Percentiles rank a stretch among this genome's conserved stretches.
Conservation (phyloP, 371 early-diverging fungal species). For the Saksenaea oblongispora region DNA sequence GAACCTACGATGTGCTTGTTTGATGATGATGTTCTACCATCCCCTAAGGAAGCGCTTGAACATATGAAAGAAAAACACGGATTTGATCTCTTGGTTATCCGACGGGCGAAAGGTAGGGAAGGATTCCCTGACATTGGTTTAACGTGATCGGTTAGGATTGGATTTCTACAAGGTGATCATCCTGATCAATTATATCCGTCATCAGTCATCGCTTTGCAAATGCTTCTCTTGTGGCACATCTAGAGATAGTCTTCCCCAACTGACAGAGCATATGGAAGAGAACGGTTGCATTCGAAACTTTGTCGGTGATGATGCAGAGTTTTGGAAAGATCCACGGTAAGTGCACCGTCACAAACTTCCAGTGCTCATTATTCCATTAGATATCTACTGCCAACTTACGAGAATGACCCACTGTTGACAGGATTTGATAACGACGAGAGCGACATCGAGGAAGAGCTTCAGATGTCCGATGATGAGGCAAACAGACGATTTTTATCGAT, state of each 20-base stretch:
- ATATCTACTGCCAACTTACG: constrained; percentile 79
- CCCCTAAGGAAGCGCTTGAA: constrained; percentile 65
- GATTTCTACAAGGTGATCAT: constrained; percentile 85
- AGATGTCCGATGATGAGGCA: constrained; percentile 32
- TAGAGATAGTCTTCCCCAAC: constrained; percentile 48
- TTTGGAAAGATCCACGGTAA: constrained; percentile 81
- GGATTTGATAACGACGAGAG: constrained; percentile 66
- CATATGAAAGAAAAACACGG: constrained; percentile 76
- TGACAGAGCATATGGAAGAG: constrained; percentile 58
- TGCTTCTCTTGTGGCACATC: constrained; percentile 74
- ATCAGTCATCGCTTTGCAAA: constrained; percentile 58
- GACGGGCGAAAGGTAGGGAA: constrained; percentile 46
- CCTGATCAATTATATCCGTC: constrained; percentile 89
- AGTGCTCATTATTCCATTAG: constrained; percentile 17
- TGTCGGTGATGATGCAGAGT: constrained; percentile 50
- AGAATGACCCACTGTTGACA: constrained; percentile 86
- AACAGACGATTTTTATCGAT: constrained; percentile 33
- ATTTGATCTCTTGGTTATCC: constrained; percentile 73
- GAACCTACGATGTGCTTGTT: constrained; percentile 78
- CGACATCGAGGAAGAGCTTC: constrained; percentile 44
- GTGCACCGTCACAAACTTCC: background rate
- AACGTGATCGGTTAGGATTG: constrained; percentile 38
- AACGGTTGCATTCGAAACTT: constrained; percentile 49
- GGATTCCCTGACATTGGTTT: background rate
- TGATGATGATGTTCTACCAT: constrained; percentile 62